Conservation (phyloP, 306 rosid species). For the Medicago lupulina region DNA sequence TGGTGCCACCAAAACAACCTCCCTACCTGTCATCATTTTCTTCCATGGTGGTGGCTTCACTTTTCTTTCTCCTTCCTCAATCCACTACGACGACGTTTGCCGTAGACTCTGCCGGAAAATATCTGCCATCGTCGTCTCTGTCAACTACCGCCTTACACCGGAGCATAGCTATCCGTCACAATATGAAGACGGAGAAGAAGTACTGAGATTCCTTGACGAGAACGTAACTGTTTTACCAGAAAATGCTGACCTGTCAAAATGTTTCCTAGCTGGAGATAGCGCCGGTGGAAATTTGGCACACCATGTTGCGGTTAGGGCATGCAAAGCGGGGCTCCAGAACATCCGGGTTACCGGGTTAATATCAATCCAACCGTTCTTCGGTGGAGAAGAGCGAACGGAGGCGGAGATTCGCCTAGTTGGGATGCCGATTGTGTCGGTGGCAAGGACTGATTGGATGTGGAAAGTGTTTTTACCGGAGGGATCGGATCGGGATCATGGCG, state of each 20-base stretch:
- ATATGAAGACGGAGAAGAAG: slow-evolving; percentile 77
- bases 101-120: slow-evolving; percentile 49
- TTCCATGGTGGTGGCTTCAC: slow-evolving; percentile 65
- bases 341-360: slow-evolving; percentile 50
- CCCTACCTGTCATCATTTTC: slow-evolving; percentile 36
- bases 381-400: slow-evolving; percentile 72
- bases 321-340: background rate
- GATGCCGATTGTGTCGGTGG: too few species aligned
- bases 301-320: slow-evolving; percentile 56
- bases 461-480: too few species aligned
- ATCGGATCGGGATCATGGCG: too few species aligned
- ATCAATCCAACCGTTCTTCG: slow-evolving; percentile 78
- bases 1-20: background rate
- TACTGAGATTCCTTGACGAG: slow-evolving; percentile 50
- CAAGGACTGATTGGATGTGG: too few species aligned
- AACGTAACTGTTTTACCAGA: slow-evolving; percentile 44
- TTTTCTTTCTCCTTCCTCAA: slow-evolving; percentile 45
- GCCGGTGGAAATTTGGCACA: slow-evolving; percentile 85
- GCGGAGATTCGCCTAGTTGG: slow-evolving; percentile 48
- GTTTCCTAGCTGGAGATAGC: slow-evolving; percentile 79
- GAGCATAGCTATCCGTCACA: slow-evolving; percentile 69
- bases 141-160: slow-evolving; percentile 76
- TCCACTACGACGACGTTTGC: slow-evolving; percentile 56
- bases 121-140: slow-evolving; percentile 63
- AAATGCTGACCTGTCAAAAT: slow-evolving; percentile 55